Conservation (phyloP, 768 basidiomycete species). For the Naganishia vaughanmartiniae region DNA sequence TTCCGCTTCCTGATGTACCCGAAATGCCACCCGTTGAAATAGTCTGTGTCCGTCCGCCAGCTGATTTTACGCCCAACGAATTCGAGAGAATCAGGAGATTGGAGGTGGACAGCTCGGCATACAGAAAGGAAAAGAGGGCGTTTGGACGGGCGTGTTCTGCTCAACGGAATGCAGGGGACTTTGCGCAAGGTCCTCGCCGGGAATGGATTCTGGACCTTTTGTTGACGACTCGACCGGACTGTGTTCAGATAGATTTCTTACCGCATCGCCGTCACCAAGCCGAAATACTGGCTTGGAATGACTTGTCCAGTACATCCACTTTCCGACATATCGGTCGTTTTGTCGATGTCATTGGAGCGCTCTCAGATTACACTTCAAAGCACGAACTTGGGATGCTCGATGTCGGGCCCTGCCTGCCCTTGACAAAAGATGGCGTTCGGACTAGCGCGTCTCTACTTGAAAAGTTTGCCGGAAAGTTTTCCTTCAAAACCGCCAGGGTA, state of each 20-base stretch:
- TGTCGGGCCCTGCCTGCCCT: conserved; percentile 10
- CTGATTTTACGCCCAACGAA: not conserved
- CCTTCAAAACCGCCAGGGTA: not conserved
- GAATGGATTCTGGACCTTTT: not conserved
- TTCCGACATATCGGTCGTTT: not conserved
- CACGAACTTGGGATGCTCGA: conserved; percentile 2
- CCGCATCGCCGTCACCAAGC: conserved; percentile 6
- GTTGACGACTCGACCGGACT: not conserved
- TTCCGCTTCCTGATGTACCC: not conserved
- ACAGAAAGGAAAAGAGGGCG: not conserved
- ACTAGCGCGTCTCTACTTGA: not conserved
- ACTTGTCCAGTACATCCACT: not conserved
- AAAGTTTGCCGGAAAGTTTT: not conserved
- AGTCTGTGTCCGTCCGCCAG: not conserved
- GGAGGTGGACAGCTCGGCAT: not conserved
- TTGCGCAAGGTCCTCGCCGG: not conserved
- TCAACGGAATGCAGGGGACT: not conserved
- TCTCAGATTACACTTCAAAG: not conserved
- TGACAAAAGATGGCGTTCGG: not conserved
- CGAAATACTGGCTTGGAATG: not conserved
- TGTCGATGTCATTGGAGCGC: not conserved
- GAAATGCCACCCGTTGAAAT: conserved; percentile 14
- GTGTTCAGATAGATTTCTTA: not conserved
- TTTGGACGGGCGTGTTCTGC: not conserved
- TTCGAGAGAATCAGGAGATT: not conserved